Percentiles rank a stretch among this genome's conserved stretches.
phyloP scores from a whole-genome alignment of 306 rosid species.

The Neltuma alba region DNA sequence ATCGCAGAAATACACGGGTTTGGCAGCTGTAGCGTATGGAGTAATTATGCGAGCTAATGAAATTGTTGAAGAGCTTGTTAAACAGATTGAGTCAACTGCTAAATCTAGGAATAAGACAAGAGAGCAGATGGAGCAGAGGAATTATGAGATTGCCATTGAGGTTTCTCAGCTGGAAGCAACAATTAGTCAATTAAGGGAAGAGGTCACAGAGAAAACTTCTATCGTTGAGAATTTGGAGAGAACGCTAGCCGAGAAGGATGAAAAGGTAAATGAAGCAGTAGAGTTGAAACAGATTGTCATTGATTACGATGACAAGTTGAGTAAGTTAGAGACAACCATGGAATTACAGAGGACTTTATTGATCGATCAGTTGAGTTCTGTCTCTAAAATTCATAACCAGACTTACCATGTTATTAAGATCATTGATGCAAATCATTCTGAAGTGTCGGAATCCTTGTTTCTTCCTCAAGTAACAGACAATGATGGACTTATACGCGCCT shows the following conservation, averaged over 20 bases:
- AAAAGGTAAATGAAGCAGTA: slow-evolving; percentile 46
- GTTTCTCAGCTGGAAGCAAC: slow-evolving; percentile 94
- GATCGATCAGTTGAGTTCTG: slow-evolving; percentile 74
- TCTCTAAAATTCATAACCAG: slow-evolving; percentile 77
- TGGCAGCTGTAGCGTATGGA: slow-evolving; percentile 77
- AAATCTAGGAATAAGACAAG: slow-evolving; percentile 83
- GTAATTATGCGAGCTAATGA: slow-evolving; percentile 89
- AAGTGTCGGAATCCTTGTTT: slow-evolving; percentile 79
- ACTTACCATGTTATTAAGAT: slow-evolving; percentile 60
- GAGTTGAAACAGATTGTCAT: slow-evolving; percentile 62
- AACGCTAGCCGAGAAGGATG: slow-evolving; percentile 56
- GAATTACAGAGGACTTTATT: slow-evolving; percentile 76
- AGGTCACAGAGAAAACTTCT: slow-evolving; percentile 61
- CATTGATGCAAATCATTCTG: slow-evolving; percentile 56
- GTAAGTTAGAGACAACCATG: slow-evolving; percentile 47
- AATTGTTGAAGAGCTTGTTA: slow-evolving; percentile 84
- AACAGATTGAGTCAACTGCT: slow-evolving; percentile 63
- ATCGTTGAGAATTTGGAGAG: slow-evolving; percentile 65
- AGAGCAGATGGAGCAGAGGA: slow-evolving; percentile 92
- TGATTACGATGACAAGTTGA: slow-evolving; percentile 73
- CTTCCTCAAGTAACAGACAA: slow-evolving; percentile 79
- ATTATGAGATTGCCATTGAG: slow-evolving; percentile 94
- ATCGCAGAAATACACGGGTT: slow-evolving; percentile 78
- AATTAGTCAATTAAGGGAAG: slow-evolving; percentile 73
- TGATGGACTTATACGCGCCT: slow-evolving; percentile 82